These are phyloP conservation scores for Trichosporon coremiiforme DNA, from an alignment of 1,284 basidiomycete genomes.

Conservation along the genomic window DNA sequence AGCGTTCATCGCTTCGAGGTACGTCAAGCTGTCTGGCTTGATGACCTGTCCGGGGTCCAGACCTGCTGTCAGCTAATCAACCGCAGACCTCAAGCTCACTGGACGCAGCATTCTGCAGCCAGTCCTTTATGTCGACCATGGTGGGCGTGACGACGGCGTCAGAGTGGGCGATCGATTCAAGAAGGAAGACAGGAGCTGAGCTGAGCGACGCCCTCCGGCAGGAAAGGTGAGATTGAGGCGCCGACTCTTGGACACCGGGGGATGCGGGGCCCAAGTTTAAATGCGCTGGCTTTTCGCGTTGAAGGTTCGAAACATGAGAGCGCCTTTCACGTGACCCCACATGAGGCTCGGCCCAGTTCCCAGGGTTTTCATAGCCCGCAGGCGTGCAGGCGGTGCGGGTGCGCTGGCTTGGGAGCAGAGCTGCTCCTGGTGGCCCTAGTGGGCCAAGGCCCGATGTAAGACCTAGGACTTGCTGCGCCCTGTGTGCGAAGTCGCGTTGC, in stretches of 20 bases:
- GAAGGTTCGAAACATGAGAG: not conserved
- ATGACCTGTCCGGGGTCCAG: conserved; percentile 68
- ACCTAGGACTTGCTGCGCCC: not conserved
- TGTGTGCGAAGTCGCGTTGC: conserved; percentile 13
- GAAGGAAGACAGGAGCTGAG: not conserved
- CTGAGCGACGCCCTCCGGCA: not conserved
- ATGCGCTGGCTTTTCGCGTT: conserved; percentile 6
- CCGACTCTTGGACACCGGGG: not conserved
- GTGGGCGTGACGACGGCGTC: not conserved
- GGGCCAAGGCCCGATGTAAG: not conserved
- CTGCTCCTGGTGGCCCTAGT: not conserved
- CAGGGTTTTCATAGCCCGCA: conserved; percentile 6
- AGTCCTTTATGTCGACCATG: conserved; percentile 42
- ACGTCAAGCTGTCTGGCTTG: conserved; percentile 69
- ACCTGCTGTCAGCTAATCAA: conserved; percentile 57
- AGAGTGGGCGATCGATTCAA: not conserved
- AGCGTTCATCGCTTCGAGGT: conserved; percentile 86
- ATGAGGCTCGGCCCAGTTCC: not conserved
- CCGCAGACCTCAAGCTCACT: not conserved
- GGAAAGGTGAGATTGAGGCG: not conserved
- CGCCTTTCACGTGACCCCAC: not conserved
- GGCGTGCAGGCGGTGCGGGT: not conserved
- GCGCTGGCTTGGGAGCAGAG: not conserved
- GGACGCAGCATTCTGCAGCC: conserved; percentile 29
- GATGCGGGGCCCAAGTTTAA: conserved; percentile 14